Evolutionary conservation across 2,329 filamentous ascomycete species (phyloP).

Genomic region (Hymenoscyphus occultus): DNA sequence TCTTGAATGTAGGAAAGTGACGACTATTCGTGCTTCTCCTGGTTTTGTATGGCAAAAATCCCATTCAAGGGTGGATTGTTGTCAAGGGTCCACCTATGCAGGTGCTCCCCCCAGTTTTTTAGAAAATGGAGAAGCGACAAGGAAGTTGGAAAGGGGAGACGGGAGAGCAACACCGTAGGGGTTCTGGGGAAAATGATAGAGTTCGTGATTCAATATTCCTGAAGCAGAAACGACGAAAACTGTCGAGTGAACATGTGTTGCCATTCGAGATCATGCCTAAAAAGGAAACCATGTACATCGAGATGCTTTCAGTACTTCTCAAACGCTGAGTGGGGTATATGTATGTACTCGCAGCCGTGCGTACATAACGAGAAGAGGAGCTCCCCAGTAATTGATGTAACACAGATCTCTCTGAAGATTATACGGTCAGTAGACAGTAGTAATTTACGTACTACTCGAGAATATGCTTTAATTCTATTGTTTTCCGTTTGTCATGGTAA

Average conservation of each 20-base stretch:
- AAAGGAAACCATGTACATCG: background rate
- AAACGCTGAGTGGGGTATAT: background rate
- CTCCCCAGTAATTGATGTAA: background rate
- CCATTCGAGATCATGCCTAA: background rate
- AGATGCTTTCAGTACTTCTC: background rate
- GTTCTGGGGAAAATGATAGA: background rate
- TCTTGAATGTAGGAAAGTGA: background rate
- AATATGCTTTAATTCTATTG: background rate
- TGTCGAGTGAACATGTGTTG: background rate
- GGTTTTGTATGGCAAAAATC: background rate
- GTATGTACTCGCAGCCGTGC: background rate
- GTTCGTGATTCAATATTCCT: background rate
- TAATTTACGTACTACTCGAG: too few relatives aligned
- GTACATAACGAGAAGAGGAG: background rate
- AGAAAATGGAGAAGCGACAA: conserved; percentile 2
- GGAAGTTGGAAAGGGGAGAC: background rate
- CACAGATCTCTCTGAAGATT: background rate
- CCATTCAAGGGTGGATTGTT: background rate
- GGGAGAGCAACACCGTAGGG: background rate
- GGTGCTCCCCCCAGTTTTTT: background rate
- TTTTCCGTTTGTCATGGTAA: background rate
- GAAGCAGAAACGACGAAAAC: background rate
- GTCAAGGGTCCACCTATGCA: conserved; percentile 3
- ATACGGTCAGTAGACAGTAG: too few relatives aligned
- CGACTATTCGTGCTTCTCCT: background rate